Evolutionary conservation across 2,329 filamentous ascomycete genomes (phyloP).

Genomic region (Phoma sp.): DNA sequence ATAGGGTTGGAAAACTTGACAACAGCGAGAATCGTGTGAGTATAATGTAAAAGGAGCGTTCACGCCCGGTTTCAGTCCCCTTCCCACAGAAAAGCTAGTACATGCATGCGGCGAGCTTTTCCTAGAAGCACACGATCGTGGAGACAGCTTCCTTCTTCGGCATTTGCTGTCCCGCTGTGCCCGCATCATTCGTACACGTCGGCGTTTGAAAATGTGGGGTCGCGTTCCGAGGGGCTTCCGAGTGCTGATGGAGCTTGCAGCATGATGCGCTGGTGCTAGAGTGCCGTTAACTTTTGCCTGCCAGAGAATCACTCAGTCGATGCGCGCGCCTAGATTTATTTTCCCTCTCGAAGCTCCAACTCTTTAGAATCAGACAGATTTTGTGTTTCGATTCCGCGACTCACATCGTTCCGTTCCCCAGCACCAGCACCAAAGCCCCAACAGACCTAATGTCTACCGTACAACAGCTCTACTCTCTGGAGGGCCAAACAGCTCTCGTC

Average conservation of each 20-base stretch:
- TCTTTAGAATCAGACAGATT: background rate
- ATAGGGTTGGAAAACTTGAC: background rate
- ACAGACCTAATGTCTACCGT: constrained; percentile 37
- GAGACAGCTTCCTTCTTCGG: constrained; percentile 40
- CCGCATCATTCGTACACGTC: constrained; percentile 19
- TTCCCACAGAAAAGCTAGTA: constrained; percentile 21
- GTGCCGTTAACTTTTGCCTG: constrained; percentile 4
- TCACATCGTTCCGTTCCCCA: constrained; percentile 5
- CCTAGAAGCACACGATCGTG: constrained; percentile 30
- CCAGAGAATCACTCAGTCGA: constrained; percentile 1
- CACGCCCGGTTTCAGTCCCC: constrained; percentile 3
- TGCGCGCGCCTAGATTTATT: background rate
- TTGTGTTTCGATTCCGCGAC: background rate
- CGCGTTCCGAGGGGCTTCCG: constrained; percentile 38
- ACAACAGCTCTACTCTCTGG: constrained; percentile 55
- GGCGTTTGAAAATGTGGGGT: constrained; percentile 32
- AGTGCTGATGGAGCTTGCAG: constrained; percentile 19
- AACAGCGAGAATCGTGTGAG: background rate
- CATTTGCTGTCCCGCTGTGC: constrained; percentile 28
- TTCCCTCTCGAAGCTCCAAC: background rate
- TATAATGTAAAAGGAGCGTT: background rate
- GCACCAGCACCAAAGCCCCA: background rate
- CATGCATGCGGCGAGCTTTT: constrained; percentile 29
- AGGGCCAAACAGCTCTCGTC: constrained; percentile 58
- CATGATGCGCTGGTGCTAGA: constrained; percentile 10